Base-by-base conservation (phyloP, 306 rosid species). In the Hylodesmum podocarpum region DNA sequence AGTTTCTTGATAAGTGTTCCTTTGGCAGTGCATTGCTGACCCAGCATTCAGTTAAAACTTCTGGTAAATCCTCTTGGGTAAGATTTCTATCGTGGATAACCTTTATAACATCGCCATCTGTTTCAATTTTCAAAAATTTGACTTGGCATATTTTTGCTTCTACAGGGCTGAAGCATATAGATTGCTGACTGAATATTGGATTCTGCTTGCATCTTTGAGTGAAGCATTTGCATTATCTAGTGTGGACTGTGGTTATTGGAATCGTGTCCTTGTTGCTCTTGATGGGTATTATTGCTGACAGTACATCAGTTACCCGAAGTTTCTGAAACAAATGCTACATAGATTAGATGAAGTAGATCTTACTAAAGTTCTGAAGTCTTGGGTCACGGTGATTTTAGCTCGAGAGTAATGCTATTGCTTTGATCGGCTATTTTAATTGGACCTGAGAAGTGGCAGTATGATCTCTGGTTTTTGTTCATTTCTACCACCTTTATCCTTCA, bases 11-110 rank as follows among this genome's bases (percentile, higher is more conserved):
- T 40, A 41, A 73, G 36, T 74, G 37, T 43, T 77, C 63, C 73
- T 54, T 72, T 51, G 76, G 33, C 85, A 90, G 91, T 72, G 92
- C 94, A 85, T 90, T 91, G 88, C 89, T 89, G 93, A 89, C 83
- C 88, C 91, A 84, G 68, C 85, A 81, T 89, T 89, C 88, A 27
- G 87, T 83, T 24, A 82, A 77, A 75, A 63, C 73, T 76, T 87
- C 88, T 71, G 89, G 76, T 68, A 78, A 83, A 81, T 78, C 84
- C 28, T 85, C 89, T 61, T 88, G 89, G 98, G 95, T 90, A 86
- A 44, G 78, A 24, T n/a, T 51, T 21, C 59, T 66, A 27, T 44
- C 33, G n/a, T 53, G 33, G n/a, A 46, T 33, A 25, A 31, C 29
- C 46, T 63, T 49, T 10, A 69, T 15, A 39, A 39, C 74, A 34